phyloP scores from a whole-genome alignment of 2,329 filamentous ascomycete genomes.

The Diaporthe eres region DNA sequence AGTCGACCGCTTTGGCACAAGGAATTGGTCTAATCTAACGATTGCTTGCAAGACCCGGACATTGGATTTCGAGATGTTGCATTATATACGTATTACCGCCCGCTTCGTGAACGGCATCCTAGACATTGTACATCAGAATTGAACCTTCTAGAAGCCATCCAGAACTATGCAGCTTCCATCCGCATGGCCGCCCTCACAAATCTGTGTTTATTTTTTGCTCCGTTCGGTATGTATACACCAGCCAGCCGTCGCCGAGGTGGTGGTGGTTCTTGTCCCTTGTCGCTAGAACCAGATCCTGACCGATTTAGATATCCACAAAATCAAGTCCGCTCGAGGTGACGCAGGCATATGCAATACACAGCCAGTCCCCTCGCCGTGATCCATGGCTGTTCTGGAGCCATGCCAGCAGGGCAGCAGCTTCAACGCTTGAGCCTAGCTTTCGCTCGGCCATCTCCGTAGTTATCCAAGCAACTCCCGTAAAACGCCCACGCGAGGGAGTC shows the following conservation, averaged over 20 bases:
- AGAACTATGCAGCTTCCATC: background rate
- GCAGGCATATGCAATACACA: conserved; percentile 17
- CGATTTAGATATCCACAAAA: background rate
- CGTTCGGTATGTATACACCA: conserved; percentile 8
- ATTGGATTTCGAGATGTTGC: background rate
- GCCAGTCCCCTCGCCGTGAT: background rate
- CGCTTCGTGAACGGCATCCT: background rate
- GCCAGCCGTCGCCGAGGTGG: background rate
- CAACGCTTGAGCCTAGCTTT: background rate
- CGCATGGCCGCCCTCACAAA: background rate
- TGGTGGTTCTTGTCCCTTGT: background rate
- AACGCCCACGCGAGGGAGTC: conserved; percentile 25
- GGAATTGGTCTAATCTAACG: background rate
- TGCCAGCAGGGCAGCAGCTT: background rate
- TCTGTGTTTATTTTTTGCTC: conserved; percentile 14
- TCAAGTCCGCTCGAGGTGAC: conserved; percentile 20
- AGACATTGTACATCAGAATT: background rate
- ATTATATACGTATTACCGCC: background rate
- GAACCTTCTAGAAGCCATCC: background rate
- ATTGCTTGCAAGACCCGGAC: background rate
- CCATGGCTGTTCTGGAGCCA: background rate
- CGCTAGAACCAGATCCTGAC: conserved; percentile 3
- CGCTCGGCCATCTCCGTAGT: background rate
- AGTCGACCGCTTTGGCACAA: background rate
- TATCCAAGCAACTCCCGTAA: conserved; percentile 26